Base-by-base conservation (phyloP, 164 flowering plant genomes). In the Euptelea pleiosperma region DNA sequence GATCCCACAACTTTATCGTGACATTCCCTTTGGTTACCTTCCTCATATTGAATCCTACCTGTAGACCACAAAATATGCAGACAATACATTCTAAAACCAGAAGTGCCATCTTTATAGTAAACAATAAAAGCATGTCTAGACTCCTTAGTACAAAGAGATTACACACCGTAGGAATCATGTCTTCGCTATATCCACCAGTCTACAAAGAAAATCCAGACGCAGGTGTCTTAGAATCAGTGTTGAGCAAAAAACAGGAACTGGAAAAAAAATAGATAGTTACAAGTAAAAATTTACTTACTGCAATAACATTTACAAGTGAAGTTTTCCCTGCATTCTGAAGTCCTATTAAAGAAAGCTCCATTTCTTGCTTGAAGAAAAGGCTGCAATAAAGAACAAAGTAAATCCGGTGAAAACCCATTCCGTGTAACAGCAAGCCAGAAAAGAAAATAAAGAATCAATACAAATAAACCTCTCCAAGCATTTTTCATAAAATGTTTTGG, bases 141-240 rank as follows among this genome's bases (percentile, higher is more conserved):
- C 39, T 5, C 15, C 26, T 1, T 19, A 5, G 14, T 25, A 39
- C 3, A 6, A 40, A 57, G 21, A 47, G 19, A 61, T 34, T 11
- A 79, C 91, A 65, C 60, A 92, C 98, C 57, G 98, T 92, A 25
- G 98, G 96, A 42, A 91, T 91, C 98, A 91, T 91, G 76, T 92
- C 98, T 77, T 92, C 96, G 51, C 91, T 89, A 55, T 89, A 92
- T 77, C 96, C 96, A 70, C 96, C 96, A 61, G 98, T 87, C 95
- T 90, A 68, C 34, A 60, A 61, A 58, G 25, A 57, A 66, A 52
- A 69, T 15, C 31, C 44, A 39, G 19, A 45, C 14, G 26, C n/a
- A 33, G 30, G 26, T 21, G 8, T 2, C 18, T 41, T 40, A 16
- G 31, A 21, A n/a, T 30, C 11, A 42, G 41, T 28, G 2, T 52